Evolutionary conservation across 345 rosid genomes (phyloP), one percentile per base, ranked within the genome.

Genomic region (Eucalyptus camaldulensis): DNA sequence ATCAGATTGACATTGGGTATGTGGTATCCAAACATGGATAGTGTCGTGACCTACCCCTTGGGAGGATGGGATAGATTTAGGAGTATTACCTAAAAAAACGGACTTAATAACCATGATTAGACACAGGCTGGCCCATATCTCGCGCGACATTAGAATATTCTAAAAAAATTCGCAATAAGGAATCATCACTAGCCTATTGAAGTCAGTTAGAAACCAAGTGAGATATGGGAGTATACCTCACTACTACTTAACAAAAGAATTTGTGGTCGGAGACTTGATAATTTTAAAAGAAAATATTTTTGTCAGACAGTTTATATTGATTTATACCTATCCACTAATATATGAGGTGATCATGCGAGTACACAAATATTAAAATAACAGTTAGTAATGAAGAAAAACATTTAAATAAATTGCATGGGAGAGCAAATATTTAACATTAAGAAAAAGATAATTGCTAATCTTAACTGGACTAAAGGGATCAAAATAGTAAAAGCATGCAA

Each of bases 201-300:
- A 49, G 0, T 49, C 50, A 0, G 1, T 0, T 49, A 13, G 6
- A 49, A 49, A 49, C 6, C 50, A 49, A 49, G 6, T 49, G 16
- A 49, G 16, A 0, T 13, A 49, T 49, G 0, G 0, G 3, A 49
- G 50, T 49, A 49, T 49, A 49, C 2, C 6, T 49, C 16, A 49
- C 0, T 12, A 49, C 0, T 49, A 49, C 2, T 0, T 49, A 49
- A 49, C 51, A 49, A 49, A 16, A 49, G 6, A 49, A 49, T 49
- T 0, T 13, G 1, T 49, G 51, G 51, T 13, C 0, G 0, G 1
- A 49, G 0, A 49, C 51, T 49, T 49, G 6, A 49, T 13, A 13
- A 49, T 1, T 49, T 49, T 5, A 49, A 49, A 49, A 49, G 0
- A 4, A 49, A 0, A 49, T 13, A 49, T 49, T 49, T 49, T 49